Percentiles rank a stretch among this genome's conserved stretches.
These are phyloP conservation scores for Diaporthe aspalathi DNA, from an alignment of 2,329 filamentous ascomycete genomes.

Conservation along the genomic window DNA sequence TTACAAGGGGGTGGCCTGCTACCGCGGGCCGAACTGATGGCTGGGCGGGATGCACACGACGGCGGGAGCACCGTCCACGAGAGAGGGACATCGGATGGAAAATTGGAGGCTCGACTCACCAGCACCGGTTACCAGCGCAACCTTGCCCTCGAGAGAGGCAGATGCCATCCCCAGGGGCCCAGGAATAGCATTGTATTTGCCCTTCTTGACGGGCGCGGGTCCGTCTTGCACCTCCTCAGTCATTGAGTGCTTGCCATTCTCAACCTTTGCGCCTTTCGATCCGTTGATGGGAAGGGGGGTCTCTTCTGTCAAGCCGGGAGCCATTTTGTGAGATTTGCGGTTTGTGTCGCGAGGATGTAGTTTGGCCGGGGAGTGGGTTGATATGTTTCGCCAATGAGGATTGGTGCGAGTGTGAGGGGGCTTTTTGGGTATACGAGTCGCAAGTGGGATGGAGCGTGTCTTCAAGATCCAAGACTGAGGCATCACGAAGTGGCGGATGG, in stretches of 20 bases:
- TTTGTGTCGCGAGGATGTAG: neutral
- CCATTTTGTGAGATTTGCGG: conserved; percentile 32
- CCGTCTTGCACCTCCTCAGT: conserved; percentile 38
- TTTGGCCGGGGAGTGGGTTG: neutral
- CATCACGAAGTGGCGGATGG: neutral
- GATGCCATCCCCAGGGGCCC: conserved; percentile 53
- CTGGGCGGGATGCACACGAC: conserved; percentile 19
- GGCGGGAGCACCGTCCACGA: neutral
- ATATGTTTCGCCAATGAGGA: neutral
- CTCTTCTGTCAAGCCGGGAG: conserved; percentile 33
- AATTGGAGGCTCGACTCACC: conserved; percentile 46
- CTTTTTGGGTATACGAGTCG: conserved; percentile 2
- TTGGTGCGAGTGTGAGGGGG: neutral
- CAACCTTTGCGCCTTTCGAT: neutral
- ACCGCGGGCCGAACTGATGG: neutral
- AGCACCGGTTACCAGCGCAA: conserved; percentile 53
- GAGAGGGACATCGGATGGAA: neutral
- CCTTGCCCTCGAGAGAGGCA: conserved; percentile 53
- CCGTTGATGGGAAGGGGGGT: conserved; percentile 13
- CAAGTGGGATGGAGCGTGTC: neutral
- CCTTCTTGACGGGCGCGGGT: conserved; percentile 40
- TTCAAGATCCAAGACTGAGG: neutral
- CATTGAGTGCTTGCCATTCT: conserved; percentile 33
- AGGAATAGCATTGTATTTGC: conserved; percentile 52
- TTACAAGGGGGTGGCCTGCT: neutral